Percentiles rank a stretch among this genome's conserved stretches.
Conservation (phyloP, 2,329 filamentous ascomycete species). For the Fusarium zealandicum region DNA sequence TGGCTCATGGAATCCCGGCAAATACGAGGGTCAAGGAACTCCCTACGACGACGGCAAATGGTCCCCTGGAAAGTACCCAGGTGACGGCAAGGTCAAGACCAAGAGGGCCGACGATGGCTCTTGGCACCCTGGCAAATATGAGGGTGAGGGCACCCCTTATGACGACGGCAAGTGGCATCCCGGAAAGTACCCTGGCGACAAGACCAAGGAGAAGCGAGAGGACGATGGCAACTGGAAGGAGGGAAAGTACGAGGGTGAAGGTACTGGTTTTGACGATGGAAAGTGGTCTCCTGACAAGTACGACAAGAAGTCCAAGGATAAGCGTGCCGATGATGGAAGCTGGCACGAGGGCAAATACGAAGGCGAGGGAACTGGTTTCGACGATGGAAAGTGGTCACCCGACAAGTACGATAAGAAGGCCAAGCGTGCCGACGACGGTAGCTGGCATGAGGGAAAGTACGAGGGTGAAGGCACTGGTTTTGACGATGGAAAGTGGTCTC, state of each 20-base stretch:
- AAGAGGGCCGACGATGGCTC: conserved; percentile 10
- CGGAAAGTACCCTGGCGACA: conserved; percentile 6
- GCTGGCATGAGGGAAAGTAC: conserved; percentile 5
- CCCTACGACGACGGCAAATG: conserved; percentile 10
- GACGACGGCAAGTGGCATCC: conserved; percentile 12
- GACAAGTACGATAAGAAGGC: background rate
- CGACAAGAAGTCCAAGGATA: background rate
- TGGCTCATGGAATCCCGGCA: conserved; percentile 12
- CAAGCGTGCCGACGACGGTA: conserved; percentile 4
- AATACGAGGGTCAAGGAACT: conserved; percentile 27
- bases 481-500: conserved; percentile 12
- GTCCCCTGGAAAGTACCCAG: conserved; percentile 9
- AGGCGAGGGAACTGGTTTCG: background rate
- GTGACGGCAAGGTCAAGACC: background rate
- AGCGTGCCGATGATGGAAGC: background rate
- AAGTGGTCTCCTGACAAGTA: conserved; percentile 8
- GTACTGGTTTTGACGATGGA: conserved; percentile 6
- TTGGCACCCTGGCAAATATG: conserved; percentile 25
- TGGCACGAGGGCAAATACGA: background rate
- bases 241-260: conserved; percentile 9
- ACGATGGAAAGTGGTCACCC: conserved; percentile 14
- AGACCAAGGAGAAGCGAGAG: background rate
- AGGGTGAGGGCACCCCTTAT: conserved; percentile 7
- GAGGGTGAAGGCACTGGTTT: conserved; percentile 5
- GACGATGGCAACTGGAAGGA: conserved; percentile 10